Evolutionary conservation across 2,329 filamentous ascomycete species (phyloP), one percentile per base, ranked within the genome.

Genomic region (Fusarium napiforme): DNA sequence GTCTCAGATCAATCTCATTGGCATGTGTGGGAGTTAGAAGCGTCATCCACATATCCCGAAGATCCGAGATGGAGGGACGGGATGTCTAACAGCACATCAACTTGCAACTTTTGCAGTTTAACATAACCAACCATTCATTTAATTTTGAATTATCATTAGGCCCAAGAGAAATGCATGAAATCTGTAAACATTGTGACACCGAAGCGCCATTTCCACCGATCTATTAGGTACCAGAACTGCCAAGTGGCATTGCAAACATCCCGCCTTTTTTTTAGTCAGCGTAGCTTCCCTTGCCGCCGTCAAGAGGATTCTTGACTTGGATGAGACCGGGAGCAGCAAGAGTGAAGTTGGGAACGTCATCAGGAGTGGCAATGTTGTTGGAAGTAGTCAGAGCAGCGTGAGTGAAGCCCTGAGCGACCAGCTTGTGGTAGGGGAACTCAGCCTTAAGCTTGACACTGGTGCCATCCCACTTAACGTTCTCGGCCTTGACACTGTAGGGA

Each of bases 291-390:
- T 60, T 60, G 19, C 53, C 23, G 4, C 57, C 42, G n/a, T 37
- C 37, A 8, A 72, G 21, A 32, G 72, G 46, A 32, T 75, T 72
- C 50, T 62, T 57, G 30, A 79, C 80, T 71, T 82, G 81, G 30
- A 82, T 81, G 39, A 82, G 40, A n/a, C 74, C 79, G 10, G 81
- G 81, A 7, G 75, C 81, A 23, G 80, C 80, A 4, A 82, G 66
- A 7, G 81, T 78, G 14, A 59, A 50, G 8, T 62, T 61, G 0
- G 74, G 69, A 4, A 82, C 61, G 16, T 73, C 78, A 26, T 77
- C 74, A 0, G 74, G 65, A 9, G 40, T 73, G 16, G 64, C 49
- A 57, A 81, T 81, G 23, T 72, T 58, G 40, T 65, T 63, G 21
- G 60, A 62, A 12, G 72, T 78, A 4, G 79, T 81, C 42, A 81